Conservation (phyloP, 345 rosid genomes). For the rapeseed (Brassica napus) region DNA sequence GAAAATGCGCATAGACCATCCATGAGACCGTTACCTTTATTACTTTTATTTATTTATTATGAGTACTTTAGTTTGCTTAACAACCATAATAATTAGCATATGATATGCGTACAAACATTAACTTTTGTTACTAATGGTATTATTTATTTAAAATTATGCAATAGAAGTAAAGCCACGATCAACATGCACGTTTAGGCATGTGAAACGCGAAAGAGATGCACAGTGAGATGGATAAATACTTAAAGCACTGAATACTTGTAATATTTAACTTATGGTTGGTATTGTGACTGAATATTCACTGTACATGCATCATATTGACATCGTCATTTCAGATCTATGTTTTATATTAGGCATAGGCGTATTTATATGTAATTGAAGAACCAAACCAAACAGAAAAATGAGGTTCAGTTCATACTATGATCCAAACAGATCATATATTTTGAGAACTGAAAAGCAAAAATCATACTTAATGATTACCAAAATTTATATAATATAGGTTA, state of each 20-base stretch:
- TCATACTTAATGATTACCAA: no score
- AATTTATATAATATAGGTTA: no score
- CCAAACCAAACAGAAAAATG: no score
- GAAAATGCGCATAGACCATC: slow-evolving; percentile 43
- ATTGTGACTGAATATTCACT: slow-evolving; percentile 17
- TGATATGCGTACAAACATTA: slow-evolving; percentile 41
- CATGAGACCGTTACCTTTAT: slow-evolving; percentile 36
- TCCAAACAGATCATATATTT: no score
- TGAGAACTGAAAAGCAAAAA: no score
- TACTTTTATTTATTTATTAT: slow-evolving; percentile 24
- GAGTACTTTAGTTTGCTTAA: slow-evolving; percentile 40
- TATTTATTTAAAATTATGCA: not conserved
- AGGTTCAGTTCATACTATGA: no score
- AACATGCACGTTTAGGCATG: slow-evolving; percentile 45
- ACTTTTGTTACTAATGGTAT: slow-evolving; percentile 16
- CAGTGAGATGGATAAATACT: slow-evolving; percentile 11
- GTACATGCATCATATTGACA: slow-evolving; percentile 8
- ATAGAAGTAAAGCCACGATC: slow-evolving; percentile 39
- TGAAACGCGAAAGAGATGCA: slow-evolving; percentile 14
- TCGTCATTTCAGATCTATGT: not conserved
- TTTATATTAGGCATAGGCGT: no score
- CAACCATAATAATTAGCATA: slow-evolving; percentile 40
- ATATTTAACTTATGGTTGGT: slow-evolving; percentile 10
- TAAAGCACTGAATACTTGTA: slow-evolving; percentile 9
- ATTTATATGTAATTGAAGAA: no score